Conservation (phyloP, 768 basidiomycete species). For the Calocybe cyanea region DNA sequence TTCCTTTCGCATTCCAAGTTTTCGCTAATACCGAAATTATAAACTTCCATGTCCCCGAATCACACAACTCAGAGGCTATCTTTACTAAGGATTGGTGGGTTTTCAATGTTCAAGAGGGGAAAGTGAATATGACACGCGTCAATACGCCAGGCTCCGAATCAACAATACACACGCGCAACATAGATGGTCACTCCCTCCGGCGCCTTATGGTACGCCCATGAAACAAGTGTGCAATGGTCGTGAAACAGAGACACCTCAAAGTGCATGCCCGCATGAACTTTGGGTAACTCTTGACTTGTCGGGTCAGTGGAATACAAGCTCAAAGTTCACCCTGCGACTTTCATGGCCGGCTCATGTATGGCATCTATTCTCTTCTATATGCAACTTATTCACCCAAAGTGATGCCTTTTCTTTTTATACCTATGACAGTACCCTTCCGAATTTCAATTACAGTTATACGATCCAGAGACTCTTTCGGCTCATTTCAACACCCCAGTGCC, state of each 20-base stretch:
- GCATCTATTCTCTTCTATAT: conserved; percentile 8
- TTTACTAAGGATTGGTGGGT: conserved; percentile 26
- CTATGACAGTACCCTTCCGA: conserved; percentile 38
- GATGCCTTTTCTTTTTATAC: too few relatives aligned
- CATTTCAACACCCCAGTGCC: conserved; percentile 4
- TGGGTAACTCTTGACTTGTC: conserved; percentile 49
- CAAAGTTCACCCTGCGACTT: conserved; percentile 46
- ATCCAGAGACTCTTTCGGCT: conserved; percentile 26
- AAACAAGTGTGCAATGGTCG: conserved; percentile 30
- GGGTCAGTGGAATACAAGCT: conserved; percentile 34
- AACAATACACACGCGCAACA: conserved; percentile 26
- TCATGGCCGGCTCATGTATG: conserved; percentile 58
- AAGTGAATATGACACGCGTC: not conserved
- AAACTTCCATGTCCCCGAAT: conserved; percentile 41
- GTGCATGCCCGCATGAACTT: conserved; percentile 37
- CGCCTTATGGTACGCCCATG: conserved; percentile 34
- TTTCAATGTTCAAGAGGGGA: not conserved
- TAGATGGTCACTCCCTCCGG: conserved; percentile 38
- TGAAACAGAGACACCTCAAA: conserved; percentile 2
- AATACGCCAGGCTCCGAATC: conserved; percentile 37
- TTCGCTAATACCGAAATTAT: conserved; percentile 65
- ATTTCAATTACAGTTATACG: conserved; percentile 35
- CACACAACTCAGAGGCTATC: conserved; percentile 15
- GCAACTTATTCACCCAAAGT: not conserved
- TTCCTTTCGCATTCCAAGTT: conserved; percentile 12